Conservation (phyloP, 2,329 filamentous ascomycete genomes). For the Onygena corvina region DNA sequence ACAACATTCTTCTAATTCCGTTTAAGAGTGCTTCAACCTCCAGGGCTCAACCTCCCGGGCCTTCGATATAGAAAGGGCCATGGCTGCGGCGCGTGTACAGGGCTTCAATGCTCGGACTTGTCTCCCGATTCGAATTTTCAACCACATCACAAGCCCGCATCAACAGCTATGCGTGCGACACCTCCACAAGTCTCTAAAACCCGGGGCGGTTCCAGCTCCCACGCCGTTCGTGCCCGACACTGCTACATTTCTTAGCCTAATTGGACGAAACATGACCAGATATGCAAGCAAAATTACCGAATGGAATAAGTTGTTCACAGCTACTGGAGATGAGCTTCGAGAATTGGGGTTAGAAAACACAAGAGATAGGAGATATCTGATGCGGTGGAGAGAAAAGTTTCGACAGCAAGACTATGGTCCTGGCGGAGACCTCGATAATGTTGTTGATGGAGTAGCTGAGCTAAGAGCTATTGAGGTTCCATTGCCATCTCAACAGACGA, state of each 20-base stretch:
- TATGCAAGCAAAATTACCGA: slow-evolving; percentile 77
- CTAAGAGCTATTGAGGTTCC: slow-evolving; percentile 46
- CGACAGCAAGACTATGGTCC: slow-evolving; percentile 63
- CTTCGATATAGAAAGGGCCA: neutral
- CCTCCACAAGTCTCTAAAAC: slow-evolving; percentile 31
- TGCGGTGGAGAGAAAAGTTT: slow-evolving; percentile 81
- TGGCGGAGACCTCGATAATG: slow-evolving; percentile 68
- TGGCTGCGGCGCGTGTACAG: slow-evolving; percentile 2
- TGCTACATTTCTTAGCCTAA: slow-evolving; percentile 73
- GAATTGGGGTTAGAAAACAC: slow-evolving; percentile 79
- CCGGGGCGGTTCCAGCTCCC: slow-evolving; percentile 49
- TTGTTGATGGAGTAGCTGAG: slow-evolving; percentile 51
- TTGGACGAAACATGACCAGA: slow-evolving; percentile 72
- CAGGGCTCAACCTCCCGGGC: neutral
- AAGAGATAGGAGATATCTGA: slow-evolving; percentile 66
- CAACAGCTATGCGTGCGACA: slow-evolving; percentile 25
- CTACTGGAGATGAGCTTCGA: slow-evolving; percentile 63
- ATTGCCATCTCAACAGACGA: slow-evolving; percentile 12
- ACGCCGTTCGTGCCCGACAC: slow-evolving; percentile 81
- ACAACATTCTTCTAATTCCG: neutral
- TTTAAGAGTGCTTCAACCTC: too few relatives aligned
- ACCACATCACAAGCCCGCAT: slow-evolving; percentile 19
- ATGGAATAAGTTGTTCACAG: slow-evolving; percentile 81
- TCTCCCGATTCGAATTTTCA: slow-evolving; percentile 12
- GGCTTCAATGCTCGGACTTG: slow-evolving; percentile 6